These are phyloP conservation scores for Alloascoidea africana DNA, from an alignment of 805 yeast species.

Conservation along the genomic window DNA sequence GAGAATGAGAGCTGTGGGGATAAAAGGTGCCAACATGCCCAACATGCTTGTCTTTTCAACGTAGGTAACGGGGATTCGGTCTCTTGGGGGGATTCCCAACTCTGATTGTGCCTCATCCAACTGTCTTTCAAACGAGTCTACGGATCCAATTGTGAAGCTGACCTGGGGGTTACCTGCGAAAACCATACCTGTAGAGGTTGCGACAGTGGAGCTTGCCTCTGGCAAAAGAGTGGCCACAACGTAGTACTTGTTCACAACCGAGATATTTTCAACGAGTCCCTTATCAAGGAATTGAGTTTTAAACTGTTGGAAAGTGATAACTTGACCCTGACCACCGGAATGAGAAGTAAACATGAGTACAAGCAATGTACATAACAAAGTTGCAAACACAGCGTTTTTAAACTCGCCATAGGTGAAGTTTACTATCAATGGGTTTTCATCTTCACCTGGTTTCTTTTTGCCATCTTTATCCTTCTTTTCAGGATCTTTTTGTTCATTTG, in stretches of 20 bases:
- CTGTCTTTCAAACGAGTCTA: constrained; percentile 74
- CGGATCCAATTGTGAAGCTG: constrained; percentile 76
- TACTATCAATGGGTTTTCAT: no score
- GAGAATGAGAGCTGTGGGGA: constrained; percentile 68
- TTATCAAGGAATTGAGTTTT: constrained; percentile 61
- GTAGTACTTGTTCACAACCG: constrained; percentile 55
- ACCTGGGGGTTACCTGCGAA: constrained; percentile 27
- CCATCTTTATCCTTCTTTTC: no score
- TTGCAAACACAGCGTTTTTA: no score
- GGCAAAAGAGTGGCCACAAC: constrained; percentile 56
- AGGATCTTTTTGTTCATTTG: no score
- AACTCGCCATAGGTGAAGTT: no score
- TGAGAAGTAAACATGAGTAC: no score
- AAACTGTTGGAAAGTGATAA: constrained; percentile 69
- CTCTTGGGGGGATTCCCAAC: constrained; percentile 48
- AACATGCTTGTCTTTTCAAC: constrained; percentile 52
- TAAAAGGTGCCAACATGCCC: constrained; percentile 48
- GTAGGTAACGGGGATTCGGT: constrained; percentile 66
- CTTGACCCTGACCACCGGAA: no score
- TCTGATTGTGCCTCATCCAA: constrained; percentile 58
- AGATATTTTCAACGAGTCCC: constrained; percentile 61
- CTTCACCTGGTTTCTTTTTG: no score
- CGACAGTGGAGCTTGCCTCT: constrained; percentile 18
- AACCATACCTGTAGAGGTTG: constrained; percentile 19
- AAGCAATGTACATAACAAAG: no score